Percentiles rank a stretch among this genome's conserved stretches.
These are phyloP conservation scores for Cynara cardunculus DNA, from an alignment of 129 eudicot genomes.

Conservation along the genomic window DNA sequence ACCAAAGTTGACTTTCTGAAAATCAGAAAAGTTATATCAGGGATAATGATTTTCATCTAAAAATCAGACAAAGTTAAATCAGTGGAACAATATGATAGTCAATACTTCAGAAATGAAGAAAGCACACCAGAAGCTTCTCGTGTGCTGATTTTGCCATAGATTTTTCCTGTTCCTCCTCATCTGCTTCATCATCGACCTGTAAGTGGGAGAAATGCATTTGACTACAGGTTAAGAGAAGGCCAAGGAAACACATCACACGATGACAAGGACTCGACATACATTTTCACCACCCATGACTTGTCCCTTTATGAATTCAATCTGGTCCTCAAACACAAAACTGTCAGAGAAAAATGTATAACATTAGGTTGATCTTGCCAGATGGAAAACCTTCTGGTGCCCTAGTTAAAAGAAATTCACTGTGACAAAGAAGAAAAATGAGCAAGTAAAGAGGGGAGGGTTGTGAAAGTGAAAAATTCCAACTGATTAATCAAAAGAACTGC, in stretches of 20 bases:
- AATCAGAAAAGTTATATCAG: neutral
- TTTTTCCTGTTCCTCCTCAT: conserved; percentile 44
- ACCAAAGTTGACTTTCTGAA: neutral
- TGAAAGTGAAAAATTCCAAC: neutral
- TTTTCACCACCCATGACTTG: conserved; percentile 84
- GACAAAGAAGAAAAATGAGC: neutral
- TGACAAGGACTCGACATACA: conserved; percentile 37
- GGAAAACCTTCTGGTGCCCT: neutral
- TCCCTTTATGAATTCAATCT: conserved; percentile 84
- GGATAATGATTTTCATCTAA: neutral
- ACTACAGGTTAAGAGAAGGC: neutral
- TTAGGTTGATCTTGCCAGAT: neutral
- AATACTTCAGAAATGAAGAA: conserved; percentile 7
- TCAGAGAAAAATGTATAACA: neutral
- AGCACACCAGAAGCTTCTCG: conserved; percentile 82
- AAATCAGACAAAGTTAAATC: conserved; percentile 1
- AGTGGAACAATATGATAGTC: neutral
- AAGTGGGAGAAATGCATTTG: neutral
- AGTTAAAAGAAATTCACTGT: neutral
- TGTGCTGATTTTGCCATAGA: conserved; percentile 66
- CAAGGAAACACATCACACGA: neutral
- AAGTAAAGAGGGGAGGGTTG: neutral
- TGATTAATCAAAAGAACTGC: neutral
- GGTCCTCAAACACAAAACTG: conserved; percentile 95
- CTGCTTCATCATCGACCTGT: conserved; percentile 60